phyloP scores from a whole-genome alignment of 441 rosid species.

The Mallotus japonicus region DNA sequence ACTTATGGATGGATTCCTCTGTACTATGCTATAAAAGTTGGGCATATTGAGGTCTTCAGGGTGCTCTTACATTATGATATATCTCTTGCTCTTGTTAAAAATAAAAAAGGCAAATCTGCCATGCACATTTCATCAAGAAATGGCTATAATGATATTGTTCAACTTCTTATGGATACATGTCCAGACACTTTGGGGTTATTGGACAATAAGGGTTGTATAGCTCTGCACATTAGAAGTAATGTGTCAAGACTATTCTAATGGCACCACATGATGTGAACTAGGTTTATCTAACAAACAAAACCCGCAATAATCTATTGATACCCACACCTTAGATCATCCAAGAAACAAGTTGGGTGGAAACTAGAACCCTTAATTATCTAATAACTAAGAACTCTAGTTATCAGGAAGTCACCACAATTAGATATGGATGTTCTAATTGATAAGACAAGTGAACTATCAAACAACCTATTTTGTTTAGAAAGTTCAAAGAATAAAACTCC shows the following conservation, averaged over 20 bases:
- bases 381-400: no score
- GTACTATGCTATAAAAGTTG: constrained; percentile 27
- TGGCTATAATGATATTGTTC: constrained; percentile 24
- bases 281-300: no score
- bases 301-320: no score
- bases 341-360: no score
- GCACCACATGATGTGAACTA: no score
- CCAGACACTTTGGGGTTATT: constrained; percentile 27
- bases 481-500: no score
- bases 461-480: no score
- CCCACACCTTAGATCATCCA: no score
- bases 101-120: constrained; percentile 26
- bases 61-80: constrained; percentile 13
- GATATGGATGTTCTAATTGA: no score
- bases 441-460: no score
- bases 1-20: constrained; percentile 29
- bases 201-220: constrained; percentile 28
- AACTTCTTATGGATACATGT: constrained; percentile 3
- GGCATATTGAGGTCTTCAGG: constrained; percentile 19
- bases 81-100: constrained; percentile 17
- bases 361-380: no score
- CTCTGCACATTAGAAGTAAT: constrained; percentile 28
- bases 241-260: constrained; percentile 26
- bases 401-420: no score
- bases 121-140: constrained; percentile 28